Evolutionary conservation across 192 early-diverging fungal genomes (phyloP).

Genomic region (Backusella morwellensis): DNA sequence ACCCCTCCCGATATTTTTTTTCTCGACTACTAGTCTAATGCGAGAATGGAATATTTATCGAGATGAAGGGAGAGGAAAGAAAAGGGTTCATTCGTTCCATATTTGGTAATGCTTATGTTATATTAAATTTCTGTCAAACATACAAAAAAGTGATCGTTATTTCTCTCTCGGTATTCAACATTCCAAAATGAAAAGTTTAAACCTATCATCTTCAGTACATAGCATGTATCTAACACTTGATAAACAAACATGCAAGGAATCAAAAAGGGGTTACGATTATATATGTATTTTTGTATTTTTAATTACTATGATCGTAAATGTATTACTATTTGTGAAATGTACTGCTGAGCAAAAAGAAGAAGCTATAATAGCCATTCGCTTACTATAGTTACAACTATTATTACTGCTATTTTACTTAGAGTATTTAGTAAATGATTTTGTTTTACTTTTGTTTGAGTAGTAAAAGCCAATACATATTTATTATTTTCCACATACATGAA

Average conservation of each 20-base stretch:
- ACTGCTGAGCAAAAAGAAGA: background rate
- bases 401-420: background rate
- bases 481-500: too few species aligned
- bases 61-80: background rate
- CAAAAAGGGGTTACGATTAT: background rate
- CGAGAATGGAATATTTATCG: background rate
- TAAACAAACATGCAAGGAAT: background rate
- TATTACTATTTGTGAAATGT: background rate
- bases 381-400: background rate
- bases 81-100: background rate
- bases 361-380: background rate
- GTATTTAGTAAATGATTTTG: background rate
- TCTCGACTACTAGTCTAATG: background rate
- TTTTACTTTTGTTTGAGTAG: background rate
- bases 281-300: background rate
- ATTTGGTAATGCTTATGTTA: background rate
- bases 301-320: background rate
- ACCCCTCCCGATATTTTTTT: background rate
- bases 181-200: background rate
- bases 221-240: background rate
- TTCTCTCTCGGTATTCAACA: background rate
- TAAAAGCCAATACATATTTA: background rate
- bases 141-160: background rate
- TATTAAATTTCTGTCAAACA: slow-evolving; percentile 1
- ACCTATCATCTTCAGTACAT: background rate